These are phyloP conservation scores for Sarcodon sp. DNA, from an alignment of 768 basidiomycete species.

Conservation along the genomic window DNA sequence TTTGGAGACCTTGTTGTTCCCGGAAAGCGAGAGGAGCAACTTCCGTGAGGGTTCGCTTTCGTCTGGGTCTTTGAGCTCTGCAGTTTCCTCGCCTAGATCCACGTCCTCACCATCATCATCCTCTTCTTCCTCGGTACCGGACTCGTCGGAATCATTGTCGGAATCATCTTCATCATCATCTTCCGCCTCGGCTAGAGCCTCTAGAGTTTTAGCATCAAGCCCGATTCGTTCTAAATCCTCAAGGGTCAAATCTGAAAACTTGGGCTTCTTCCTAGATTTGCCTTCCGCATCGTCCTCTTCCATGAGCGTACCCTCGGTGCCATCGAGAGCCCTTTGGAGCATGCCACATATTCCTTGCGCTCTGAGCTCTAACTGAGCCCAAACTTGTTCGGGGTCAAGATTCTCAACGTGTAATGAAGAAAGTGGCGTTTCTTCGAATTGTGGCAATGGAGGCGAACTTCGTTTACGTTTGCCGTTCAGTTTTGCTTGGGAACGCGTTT, in stretches of 20 bases:
- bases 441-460: constrained; percentile 11
- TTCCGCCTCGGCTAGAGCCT: constrained; percentile 8
- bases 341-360: constrained; percentile 57
- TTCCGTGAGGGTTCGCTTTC: constrained; percentile 8
- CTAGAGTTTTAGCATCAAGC: constrained; percentile 18
- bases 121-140: constrained; percentile 12
- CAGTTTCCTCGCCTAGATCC: constrained; percentile 18
- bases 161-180: constrained; percentile 14
- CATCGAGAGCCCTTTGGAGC: constrained; percentile 52
- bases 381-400: constrained; percentile 80
- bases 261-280: constrained; percentile 18
- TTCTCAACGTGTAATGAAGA: constrained; percentile 61
- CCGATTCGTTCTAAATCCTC: constrained; percentile 21
- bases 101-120: constrained; percentile 17
- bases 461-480: constrained; percentile 30
- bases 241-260: constrained; percentile 17
- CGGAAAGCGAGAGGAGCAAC: constrained; percentile 17
- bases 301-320: constrained; percentile 18
- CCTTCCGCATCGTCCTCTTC: constrained; percentile 16
- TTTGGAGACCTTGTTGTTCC: constrained; percentile 9
- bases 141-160: constrained; percentile 15
- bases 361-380: constrained; percentile 87
- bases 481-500: constrained; percentile 57
- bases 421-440: constrained; percentile 56
- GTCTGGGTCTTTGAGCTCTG: constrained; percentile 16